Base-by-base conservation (phyloP, 352 stramenopile genomes). In the Phytophthora colocasiae region DNA sequence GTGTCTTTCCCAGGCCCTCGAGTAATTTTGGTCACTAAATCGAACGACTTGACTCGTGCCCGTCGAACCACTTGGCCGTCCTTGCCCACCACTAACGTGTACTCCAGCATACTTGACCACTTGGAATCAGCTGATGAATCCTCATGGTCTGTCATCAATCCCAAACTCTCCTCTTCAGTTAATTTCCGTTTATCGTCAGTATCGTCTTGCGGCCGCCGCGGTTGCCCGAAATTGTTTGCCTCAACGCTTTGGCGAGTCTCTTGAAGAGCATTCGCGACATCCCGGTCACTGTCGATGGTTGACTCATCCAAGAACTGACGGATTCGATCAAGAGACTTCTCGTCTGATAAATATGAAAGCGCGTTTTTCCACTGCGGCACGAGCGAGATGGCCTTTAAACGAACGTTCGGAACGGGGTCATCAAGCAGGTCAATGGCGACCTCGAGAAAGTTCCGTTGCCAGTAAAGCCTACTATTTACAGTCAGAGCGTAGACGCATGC, bases 51-150 rank as follows among this genome's bases (percentile, higher is more conserved):
- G 44, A 95, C 87, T 4, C 85, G 81, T 22, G 87, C 87, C 46
- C 87, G 75, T 31, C 85, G 87, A 39, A 92, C 82, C n/a, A 95
- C 85, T 63, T 95, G 87, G 2, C 87, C 87, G 26, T 95, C 87
- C 46, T 93, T 95, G 14, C 83, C 87, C 5, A 95, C 87, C 12
- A 93, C 83, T 15, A 95, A 61, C 26, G 87, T 93, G 60, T 95
- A 95, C 58, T 95, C 87, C 4, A 95, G 80, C 87, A 95, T 95
- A 58, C 83, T 92, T 1, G 83, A 92, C 87, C 87, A 95, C 24
- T 92, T 92, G 14, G 85, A 89, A 43, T 95, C 87, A 26, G 83
- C 79, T 4, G 82, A 88, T 10, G 81, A 90, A 60, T 93, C 84
- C 57, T 95, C 87, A 26, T 95, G 87, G 45, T 95, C 87, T 0